Evolutionary conservation across 2,329 filamentous ascomycete species (phyloP), one percentile per base, ranked within the genome.

Genomic region (Verticillium alfalfae): DNA sequence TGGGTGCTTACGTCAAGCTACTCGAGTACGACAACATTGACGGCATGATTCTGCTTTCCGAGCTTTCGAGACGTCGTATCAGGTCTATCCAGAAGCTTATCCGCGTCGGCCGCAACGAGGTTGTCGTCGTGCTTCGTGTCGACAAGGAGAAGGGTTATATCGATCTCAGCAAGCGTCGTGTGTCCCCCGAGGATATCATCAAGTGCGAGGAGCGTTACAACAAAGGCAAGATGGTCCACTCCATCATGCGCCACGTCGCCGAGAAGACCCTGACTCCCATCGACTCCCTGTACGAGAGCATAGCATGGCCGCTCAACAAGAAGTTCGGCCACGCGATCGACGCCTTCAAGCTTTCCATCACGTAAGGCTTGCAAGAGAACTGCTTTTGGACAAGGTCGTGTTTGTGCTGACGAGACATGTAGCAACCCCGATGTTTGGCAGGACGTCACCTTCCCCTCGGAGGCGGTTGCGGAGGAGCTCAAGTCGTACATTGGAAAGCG

Each of bases 71-170:
- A 84, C 88, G 95, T 86, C 95, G 95, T 89, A 99, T 99, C 73
- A 85, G 95, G 83, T 93, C 88, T 85, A 99, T 99, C 72, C 96
- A 99, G 79, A 99, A 99, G 81, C 89, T 99, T 68, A 99, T 99
- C 72, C 89, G 95, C 68, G 95, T 99, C 65, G 96, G 96, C 62
- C 90, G 96, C 70, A 99, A 99, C 74, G 95, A 99, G 78, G 95
- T 99, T 61, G 95, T 99, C 60, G 96, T 99, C 56, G 95, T 99
- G 67, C 90, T 99, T 68, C 89, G 95, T 84, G 95, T 99, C 67
- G 95, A 99, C 83, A 98, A 98, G 83, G 95, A 99, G 83, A 99
- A 99, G 84, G 92, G 93, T 66, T 99, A 99, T 76, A 99, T 99
- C 72, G 95, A 99, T 89, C 82, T 99, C 75, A 97, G 93, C 66